These are phyloP conservation scores for Brassica balearica DNA, from an alignment of 441 rosid species.

Conservation along the genomic window DNA sequence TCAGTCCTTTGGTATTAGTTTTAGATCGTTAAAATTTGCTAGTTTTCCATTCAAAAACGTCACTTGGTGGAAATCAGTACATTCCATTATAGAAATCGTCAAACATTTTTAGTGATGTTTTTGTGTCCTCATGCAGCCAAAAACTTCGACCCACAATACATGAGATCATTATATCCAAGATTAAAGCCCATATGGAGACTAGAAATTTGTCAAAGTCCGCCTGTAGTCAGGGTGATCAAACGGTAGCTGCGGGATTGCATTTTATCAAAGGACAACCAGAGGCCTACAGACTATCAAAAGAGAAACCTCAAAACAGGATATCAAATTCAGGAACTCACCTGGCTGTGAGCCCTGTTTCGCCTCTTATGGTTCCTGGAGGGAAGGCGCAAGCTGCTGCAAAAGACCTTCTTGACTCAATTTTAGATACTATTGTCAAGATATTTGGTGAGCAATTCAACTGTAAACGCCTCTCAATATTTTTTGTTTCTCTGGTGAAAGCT, in stretches of 20 bases:
- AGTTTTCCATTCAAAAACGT: conserved; percentile 20
- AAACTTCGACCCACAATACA: conserved; percentile 95
- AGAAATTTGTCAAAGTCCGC: conserved; percentile 69
- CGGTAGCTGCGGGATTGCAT: conserved; percentile 53
- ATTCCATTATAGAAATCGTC: neutral
- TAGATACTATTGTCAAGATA: conserved; percentile 79
- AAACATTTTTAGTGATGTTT: conserved; percentile 28
- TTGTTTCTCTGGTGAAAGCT: too few species aligned
- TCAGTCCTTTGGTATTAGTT: conserved; percentile 1
- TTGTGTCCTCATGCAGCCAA: conserved; percentile 69
- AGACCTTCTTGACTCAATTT: conserved; percentile 93
- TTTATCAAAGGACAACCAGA: conserved; percentile 71
- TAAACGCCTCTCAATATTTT: conserved; percentile 25
- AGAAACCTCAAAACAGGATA: conserved; percentile 84
- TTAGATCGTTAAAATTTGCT: conserved; percentile 25
- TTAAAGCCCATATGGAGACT: conserved; percentile 73
- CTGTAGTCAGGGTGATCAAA: conserved; percentile 58
- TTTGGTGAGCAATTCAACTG: conserved; percentile 68
- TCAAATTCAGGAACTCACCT: conserved; percentile 66
- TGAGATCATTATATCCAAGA: conserved; percentile 89
- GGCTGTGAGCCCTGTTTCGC: conserved; percentile 97
- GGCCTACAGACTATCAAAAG: conserved; percentile 69
- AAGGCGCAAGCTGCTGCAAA: conserved; percentile 90
- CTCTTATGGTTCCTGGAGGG: conserved; percentile 95
- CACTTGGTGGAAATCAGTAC: conserved; percentile 21